A percentile compares a stretch with the other conserved stretches of the same genome.
phyloP scores from a whole-genome alignment of 2,329 filamentous ascomycete species.

The Claviceps maximensis region DNA sequence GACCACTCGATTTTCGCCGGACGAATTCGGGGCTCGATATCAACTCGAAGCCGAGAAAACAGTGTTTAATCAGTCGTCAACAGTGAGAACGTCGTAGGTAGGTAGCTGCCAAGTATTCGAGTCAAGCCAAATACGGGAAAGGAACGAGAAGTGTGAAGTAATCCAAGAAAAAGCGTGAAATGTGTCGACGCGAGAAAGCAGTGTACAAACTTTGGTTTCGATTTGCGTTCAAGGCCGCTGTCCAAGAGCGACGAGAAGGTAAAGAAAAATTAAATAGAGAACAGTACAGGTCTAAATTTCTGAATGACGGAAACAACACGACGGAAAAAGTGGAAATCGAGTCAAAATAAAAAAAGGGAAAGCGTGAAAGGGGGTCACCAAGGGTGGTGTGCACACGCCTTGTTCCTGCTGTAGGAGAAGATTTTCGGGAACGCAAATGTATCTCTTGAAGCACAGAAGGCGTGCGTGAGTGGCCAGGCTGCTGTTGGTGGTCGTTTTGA shows the following conservation, averaged over 20 bases:
- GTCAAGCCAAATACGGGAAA: constrained; percentile 4
- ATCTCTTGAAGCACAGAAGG: not conserved
- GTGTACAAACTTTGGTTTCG: not conserved
- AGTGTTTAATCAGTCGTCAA: not conserved
- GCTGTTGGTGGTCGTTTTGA: not conserved
- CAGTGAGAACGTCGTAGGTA: not conserved
- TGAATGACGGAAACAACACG: not conserved
- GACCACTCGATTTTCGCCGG: not conserved
- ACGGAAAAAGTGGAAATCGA: not conserved
- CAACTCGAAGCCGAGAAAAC: not conserved
- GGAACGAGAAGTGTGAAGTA: not conserved
- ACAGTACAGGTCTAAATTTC: not conserved
- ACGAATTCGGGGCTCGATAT: not conserved
- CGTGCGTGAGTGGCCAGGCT: not conserved
- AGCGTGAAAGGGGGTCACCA: not conserved
- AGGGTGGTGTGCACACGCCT: not conserved
- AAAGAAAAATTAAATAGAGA: not conserved
- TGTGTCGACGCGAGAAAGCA: constrained; percentile 2
- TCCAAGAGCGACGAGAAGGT: not conserved
- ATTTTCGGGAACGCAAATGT: not conserved
- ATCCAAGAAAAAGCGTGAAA: constrained; percentile 1
- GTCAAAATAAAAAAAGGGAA: not conserved
- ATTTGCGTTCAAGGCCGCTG: not conserved
- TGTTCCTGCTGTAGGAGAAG: not conserved
- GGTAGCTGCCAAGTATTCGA: not conserved